Conservation (phyloP, 371 early-diverging fungal species). For the Mucor lusitanicus region DNA sequence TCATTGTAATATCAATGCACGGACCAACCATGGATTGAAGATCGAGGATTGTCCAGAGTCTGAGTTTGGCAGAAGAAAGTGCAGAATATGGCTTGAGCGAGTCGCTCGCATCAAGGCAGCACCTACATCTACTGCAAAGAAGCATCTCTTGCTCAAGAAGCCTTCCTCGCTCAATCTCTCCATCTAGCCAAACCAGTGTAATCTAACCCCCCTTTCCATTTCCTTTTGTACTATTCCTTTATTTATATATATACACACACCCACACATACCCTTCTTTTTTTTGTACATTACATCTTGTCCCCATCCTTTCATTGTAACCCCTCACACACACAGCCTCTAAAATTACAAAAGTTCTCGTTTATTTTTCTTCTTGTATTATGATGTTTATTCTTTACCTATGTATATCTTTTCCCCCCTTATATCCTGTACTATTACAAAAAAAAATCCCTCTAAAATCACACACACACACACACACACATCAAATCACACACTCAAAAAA, state of each 20-base stretch:
- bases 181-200: not conserved
- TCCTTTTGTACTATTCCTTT: slow-evolving; percentile 11
- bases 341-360: not conserved
- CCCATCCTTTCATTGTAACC: not conserved
- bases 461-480: not conserved
- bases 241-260: slow-evolving; percentile 5
- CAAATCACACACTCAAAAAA: not conserved
- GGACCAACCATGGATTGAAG: slow-evolving; percentile 32
- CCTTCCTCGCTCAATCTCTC: not conserved
- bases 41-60: slow-evolving; percentile 45
- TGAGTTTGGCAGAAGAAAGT: slow-evolving; percentile 29
- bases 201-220: slow-evolving; percentile 2
- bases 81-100: slow-evolving; percentile 31
- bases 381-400: not conserved
- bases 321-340: not conserved
- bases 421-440: not conserved
- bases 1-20: slow-evolving; percentile 32
- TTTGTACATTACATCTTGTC: not conserved
- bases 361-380: not conserved
- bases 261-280: not conserved
- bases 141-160: not conserved
- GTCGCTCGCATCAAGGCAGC: not conserved
- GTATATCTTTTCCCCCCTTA: not conserved
- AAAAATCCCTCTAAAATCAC: not conserved
- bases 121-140: not conserved